These are phyloP conservation scores for Ilex asprella DNA, from an alignment of 257 asterid species.

Conservation along the genomic window DNA sequence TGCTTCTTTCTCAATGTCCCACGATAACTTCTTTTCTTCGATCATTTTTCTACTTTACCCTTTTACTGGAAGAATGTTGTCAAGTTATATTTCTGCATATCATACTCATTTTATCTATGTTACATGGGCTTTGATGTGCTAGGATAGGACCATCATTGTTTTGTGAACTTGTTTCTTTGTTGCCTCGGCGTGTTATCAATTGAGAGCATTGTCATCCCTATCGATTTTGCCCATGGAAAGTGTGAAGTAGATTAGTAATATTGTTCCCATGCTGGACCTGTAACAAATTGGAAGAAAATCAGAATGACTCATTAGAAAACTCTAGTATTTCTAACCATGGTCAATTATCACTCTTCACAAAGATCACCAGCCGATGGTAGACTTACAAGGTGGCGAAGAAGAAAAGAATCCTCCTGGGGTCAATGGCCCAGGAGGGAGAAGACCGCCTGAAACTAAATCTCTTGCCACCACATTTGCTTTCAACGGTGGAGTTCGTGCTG, in stretches of 20 bases:
- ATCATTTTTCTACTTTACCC: conserved; percentile 17
- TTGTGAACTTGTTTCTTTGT: neutral
- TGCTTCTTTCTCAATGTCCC: conserved; percentile 15
- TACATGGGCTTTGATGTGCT: neutral
- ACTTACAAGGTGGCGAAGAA: conserved; percentile 5
- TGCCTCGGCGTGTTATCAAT: conserved; percentile 5
- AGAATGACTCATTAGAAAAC: neutral
- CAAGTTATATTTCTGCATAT: neutral
- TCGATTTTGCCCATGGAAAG: conserved; percentile 25
- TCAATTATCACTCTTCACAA: too few species aligned
- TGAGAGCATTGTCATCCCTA: conserved; percentile 21
- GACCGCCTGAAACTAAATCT: neutral
- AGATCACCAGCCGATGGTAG: neutral
- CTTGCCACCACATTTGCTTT: neutral
- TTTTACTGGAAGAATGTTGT: conserved; percentile 5
- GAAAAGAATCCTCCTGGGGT: neutral
- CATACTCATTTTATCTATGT: neutral
- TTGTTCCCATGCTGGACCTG: conserved; percentile 50
- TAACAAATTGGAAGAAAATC: neutral
- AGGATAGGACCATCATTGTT: neutral
- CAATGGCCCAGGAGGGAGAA: neutral
- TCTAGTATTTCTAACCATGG: neutral
- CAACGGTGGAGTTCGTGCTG: neutral
- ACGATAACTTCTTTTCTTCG: conserved; percentile 6
- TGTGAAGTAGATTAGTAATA: conserved; percentile 33